Evolutionary conservation across 2,329 filamentous ascomycete genomes (phyloP).

Genomic region (Fusarium nematophilum): DNA sequence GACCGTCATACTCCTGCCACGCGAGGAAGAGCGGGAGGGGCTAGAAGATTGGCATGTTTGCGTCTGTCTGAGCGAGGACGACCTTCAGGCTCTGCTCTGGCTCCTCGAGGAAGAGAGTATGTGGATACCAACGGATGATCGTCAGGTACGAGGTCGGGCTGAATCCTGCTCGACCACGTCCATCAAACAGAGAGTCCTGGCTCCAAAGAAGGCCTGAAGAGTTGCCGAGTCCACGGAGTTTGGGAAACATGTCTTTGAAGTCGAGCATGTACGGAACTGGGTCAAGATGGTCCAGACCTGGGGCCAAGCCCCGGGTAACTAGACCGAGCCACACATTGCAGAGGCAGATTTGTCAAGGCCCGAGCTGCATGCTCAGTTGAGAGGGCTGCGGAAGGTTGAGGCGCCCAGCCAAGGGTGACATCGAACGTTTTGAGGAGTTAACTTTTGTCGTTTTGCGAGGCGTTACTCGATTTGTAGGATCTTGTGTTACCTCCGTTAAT

Average conservation of each 20-base stretch:
- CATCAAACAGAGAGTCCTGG: too few species aligned
- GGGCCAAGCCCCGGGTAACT: not conserved
- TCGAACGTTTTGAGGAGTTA: constrained; percentile 24
- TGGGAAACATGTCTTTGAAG: not conserved
- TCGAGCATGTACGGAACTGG: not conserved
- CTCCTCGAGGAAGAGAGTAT: constrained; percentile 1
- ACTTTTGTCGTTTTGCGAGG: constrained; percentile 9
- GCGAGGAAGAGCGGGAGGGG: constrained; percentile 2
- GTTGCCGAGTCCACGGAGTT: not conserved
- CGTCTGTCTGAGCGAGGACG: constrained; percentile 21
- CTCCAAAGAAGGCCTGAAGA: not conserved
- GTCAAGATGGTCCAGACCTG: not conserved
- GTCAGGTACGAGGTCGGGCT: not conserved
- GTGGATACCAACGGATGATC: not conserved
- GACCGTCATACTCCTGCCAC: constrained; percentile 34
- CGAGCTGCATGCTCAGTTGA: not conserved
- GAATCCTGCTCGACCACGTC: not conserved
- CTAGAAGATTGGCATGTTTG: constrained; percentile 23
- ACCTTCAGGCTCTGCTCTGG: constrained; percentile 6
- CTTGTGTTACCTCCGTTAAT: not conserved
- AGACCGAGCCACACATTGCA: not conserved
- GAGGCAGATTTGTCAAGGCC: not conserved
- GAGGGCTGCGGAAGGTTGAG: constrained; percentile 1
- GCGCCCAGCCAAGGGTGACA: not conserved
- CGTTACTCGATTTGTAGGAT: constrained; percentile 12